Conservation (phyloP, 164 flowering plant genomes). For the Tinospora cordifolia region DNA sequence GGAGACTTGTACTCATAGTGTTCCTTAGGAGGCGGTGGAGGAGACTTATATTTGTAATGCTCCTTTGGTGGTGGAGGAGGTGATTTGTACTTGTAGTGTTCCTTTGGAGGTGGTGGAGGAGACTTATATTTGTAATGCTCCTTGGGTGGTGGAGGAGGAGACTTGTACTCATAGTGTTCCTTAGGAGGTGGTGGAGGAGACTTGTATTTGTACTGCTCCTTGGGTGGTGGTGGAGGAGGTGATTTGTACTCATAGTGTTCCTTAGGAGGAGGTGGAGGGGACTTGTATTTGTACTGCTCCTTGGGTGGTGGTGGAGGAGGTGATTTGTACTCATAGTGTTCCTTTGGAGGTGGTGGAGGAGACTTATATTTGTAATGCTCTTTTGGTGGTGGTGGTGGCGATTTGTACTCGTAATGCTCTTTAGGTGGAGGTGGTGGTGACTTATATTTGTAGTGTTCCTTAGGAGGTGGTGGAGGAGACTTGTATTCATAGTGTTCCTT, state of each 20-base stretch:
- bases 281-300: background rate
- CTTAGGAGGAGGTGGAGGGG: conserved; percentile 4
- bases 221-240: conserved; percentile 9
- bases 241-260: background rate
- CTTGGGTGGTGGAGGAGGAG: conserved; percentile 15
- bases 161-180: conserved; percentile 2
- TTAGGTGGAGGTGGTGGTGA: conserved; percentile 22
- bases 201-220: background rate
- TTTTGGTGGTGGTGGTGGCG: conserved; percentile 11
- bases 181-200: conserved; percentile 12
- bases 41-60: background rate
- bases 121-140: conserved; percentile 12
- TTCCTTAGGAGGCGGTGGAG: background rate
- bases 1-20: conserved; percentile 2
- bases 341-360: conserved; percentile 12
- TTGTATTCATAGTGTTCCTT: background rate
- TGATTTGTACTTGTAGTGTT: conserved; percentile 4
- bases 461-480: conserved; percentile 14
- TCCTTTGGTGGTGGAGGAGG: conserved; percentile 12
- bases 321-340: background rate
- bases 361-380: background rate
- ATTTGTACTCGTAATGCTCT: conserved; percentile 12
- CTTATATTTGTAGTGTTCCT: conserved; percentile 16
- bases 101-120: conserved; percentile 18
- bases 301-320: conserved; percentile 6